phyloP scores from a whole-genome alignment of 208 protist species.

The Acanthamoeba lugdunensis region DNA sequence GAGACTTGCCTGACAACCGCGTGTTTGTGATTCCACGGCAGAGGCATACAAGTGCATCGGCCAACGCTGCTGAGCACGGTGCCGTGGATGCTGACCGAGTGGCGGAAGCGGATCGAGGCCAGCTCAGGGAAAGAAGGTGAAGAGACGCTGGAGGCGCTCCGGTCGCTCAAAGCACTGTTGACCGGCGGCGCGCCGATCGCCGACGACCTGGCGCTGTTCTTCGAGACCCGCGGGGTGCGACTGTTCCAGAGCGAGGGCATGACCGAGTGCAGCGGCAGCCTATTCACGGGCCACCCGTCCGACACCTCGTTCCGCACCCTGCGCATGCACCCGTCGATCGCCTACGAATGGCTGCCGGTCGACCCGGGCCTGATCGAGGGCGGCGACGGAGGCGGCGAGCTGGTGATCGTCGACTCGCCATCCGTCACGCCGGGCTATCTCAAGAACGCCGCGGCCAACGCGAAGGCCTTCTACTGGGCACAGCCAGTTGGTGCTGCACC shows the following conservation, averaged over 20 bases:
- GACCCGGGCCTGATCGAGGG: not conserved
- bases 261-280: constrained; percentile 68
- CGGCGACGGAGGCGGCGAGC: constrained; percentile 50
- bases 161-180: constrained; percentile 46
- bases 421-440: constrained; percentile 39
- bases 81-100: constrained; percentile 67
- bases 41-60: constrained; percentile 20
- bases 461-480: constrained; percentile 53
- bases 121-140: not conserved
- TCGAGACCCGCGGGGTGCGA: constrained; percentile 33
- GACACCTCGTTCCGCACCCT: constrained; percentile 57
- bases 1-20: no score
- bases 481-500: not conserved
- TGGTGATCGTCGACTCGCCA: constrained; percentile 48
- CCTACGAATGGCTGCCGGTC: constrained; percentile 59
- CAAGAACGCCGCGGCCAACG: constrained; percentile 40
- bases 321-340: constrained; percentile 62
- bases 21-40: not conserved
- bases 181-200: constrained; percentile 62
- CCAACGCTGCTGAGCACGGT: constrained; percentile 63
- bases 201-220: constrained; percentile 67
- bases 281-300: constrained; percentile 55
- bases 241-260: constrained; percentile 66
- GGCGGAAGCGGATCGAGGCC: constrained; percentile 57
- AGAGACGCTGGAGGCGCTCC: not conserved